Percentiles rank a stretch among this genome's conserved stretches.
Conservation (phyloP, 2,329 filamentous ascomycete species). For the Colletotrichum sp. region DNA sequence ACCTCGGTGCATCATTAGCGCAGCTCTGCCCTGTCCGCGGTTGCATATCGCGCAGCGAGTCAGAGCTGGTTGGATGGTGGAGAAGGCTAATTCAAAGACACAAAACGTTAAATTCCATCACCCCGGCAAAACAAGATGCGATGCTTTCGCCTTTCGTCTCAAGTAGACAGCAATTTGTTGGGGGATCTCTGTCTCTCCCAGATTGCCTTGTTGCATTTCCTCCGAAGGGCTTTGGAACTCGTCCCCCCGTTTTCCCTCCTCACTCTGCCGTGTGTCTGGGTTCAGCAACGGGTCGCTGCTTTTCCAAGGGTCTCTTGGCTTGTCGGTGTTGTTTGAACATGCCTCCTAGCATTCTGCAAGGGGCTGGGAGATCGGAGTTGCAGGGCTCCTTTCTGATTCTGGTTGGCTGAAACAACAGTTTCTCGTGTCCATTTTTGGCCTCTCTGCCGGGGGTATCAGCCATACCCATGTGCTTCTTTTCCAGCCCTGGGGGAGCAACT, state of each 20-base stretch:
- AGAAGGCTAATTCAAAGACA: conserved; percentile 10
- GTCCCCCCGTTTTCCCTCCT: background rate
- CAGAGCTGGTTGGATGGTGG: background rate
- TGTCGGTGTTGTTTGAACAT: background rate
- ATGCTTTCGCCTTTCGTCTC: conserved; percentile 1
- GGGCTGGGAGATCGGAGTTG: conserved; percentile 18
- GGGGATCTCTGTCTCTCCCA: conserved; percentile 1
- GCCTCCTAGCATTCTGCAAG: conserved; percentile 13
- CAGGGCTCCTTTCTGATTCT: conserved; percentile 14
- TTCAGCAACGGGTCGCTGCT: background rate
- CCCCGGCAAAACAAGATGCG: conserved; percentile 2
- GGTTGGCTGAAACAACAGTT: conserved; percentile 23
- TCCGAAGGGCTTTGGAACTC: background rate
- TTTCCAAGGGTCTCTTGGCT: conserved; percentile 2
- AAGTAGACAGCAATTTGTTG: conserved; percentile 10
- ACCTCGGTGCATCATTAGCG: conserved; percentile 3
- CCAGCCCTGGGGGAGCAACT: background rate
- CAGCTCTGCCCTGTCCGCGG: background rate
- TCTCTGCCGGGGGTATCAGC: background rate
- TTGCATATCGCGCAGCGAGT: conserved; percentile 7
- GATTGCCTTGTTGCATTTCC: background rate
- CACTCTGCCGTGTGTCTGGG: background rate
- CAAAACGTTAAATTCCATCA: conserved; percentile 8
- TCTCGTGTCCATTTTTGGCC: conserved; percentile 26
- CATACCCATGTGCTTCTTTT: conserved; percentile 6